Conservation (phyloP, 306 rosid genomes). For the Rosa lucieae region DNA sequence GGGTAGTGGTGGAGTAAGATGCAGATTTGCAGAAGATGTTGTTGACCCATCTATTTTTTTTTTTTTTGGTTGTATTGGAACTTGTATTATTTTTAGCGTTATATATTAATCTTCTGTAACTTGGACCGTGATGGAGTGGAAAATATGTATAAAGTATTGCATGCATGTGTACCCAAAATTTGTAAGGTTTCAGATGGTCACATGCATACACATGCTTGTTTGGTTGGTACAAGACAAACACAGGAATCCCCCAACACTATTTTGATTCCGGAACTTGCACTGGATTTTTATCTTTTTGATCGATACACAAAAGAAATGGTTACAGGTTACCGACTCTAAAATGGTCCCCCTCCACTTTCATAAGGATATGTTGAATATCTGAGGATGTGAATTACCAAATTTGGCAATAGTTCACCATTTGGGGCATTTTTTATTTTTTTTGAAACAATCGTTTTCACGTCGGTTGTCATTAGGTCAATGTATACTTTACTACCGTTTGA, state of each 20-base stretch:
- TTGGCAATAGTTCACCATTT: no score
- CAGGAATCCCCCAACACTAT: constrained; percentile 15
- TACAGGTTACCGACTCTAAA: no score
- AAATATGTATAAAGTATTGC: background rate
- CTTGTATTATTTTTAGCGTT: constrained; percentile 2
- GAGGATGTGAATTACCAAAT: no score
- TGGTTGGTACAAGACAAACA: constrained; percentile 20
- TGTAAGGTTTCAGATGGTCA: constrained; percentile 6
- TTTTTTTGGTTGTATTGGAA: constrained; percentile 11
- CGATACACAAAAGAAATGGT: background rate
- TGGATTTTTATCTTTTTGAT: background rate
- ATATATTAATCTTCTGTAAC: constrained; percentile 10
- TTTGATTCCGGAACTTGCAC: constrained; percentile 9
- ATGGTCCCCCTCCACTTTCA: background rate
- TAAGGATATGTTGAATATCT: no score
- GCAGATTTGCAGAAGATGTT: background rate
- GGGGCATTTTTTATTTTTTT: no score
- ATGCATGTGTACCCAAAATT: constrained; percentile 4
- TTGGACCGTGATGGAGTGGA: constrained; percentile 16
- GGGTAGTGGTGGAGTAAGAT: background rate
- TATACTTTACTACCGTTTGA: no score
- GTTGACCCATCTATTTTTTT: constrained; percentile 10
- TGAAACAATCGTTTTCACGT: no score
- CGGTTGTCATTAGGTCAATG: no score
- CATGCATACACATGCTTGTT: constrained; percentile 38